These are phyloP conservation scores for Linanthus parryae DNA, from an alignment of 148 eudicot species.

Conservation along the genomic window DNA sequence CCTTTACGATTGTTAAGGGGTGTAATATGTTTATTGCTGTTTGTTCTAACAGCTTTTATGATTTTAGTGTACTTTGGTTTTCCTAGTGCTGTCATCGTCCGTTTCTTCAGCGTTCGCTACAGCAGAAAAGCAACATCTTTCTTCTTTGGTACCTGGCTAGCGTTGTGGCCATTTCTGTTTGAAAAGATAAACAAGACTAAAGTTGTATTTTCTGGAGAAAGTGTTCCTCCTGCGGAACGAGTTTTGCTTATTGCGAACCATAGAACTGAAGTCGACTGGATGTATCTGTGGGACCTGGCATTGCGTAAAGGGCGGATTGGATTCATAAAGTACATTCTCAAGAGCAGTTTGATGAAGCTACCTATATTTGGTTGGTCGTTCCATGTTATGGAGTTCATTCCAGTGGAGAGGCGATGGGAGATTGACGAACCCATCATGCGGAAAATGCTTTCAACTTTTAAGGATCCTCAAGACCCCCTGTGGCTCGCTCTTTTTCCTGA, in stretches of 20 bases:
- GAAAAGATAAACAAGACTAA: constrained; percentile 81
- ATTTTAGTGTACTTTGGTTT: constrained; percentile 61
- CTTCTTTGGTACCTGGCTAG: constrained; percentile 73
- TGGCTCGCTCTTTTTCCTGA: constrained; percentile 98
- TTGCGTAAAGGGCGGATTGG: constrained; percentile 71
- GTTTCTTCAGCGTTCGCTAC: constrained; percentile 67
- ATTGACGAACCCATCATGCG: constrained; percentile 56
- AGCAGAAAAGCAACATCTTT: constrained; percentile 66
- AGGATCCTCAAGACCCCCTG: constrained; percentile 57
- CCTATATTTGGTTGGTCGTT: constrained; percentile 96
- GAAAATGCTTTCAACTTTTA: constrained; percentile 68
- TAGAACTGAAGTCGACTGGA: constrained; percentile 97
- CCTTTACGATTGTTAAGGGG: constrained; percentile 61
- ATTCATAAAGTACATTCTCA: constrained; percentile 73
- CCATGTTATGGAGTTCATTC: constrained; percentile 80
- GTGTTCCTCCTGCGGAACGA: constrained; percentile 50
- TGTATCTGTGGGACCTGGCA: constrained; percentile 97
- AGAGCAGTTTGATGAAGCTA: constrained; percentile 85
- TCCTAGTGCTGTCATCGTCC: constrained; percentile 37
- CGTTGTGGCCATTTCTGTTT: constrained; percentile 85
- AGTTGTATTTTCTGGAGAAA: constrained; percentile 79
- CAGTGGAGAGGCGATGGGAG: constrained; percentile 90
- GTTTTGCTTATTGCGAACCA: constrained; percentile 80
- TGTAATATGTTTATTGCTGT: constrained; percentile 54
- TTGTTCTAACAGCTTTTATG: constrained; percentile 70